Base-by-base conservation (phyloP, 495 filamentous ascomycete species). In the Penicillium tannophilum region DNA sequence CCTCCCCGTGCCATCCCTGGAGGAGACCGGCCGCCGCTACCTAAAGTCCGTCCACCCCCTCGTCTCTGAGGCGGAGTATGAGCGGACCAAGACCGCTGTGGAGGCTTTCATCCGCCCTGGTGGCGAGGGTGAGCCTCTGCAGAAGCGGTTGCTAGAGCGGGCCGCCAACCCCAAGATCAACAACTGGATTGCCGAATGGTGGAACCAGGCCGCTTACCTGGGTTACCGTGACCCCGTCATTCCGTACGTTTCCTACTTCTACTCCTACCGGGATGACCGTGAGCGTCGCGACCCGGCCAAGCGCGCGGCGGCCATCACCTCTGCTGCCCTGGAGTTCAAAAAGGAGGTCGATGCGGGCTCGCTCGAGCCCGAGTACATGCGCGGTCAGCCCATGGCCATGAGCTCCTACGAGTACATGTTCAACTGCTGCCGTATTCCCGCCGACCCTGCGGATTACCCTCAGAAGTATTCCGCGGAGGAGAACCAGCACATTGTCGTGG, bases 201-300 rank as follows among this genome's bases (percentile, higher is more conserved):
- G 95, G 95, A 96, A 97, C 75, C 82, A 93, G 55, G 83, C 84
- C 3, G 93, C 94, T 41, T 99, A 99, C 76, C 83, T 99, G 54
- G 82, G 70, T 57, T 97, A 97, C 80, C 90, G 93, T 58, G 95
- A 97, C 74, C 95, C 95, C 36, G 90, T 99, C 28, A 90, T 98
- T 30, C 95, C 95, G 55, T 99, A 98, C 71, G 95, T 99, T 63
- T 96, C 91, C 72, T 99, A 99, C 82, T 99, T 99, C 78, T 99
- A 99, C 80, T 96, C 92, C 36, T 93, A 97, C 82, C 85, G 89
- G 54, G 95, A 99, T 72, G 95, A 99, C 72, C 87, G 92, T 51
- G 82, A 88, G 66, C 86, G 93, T 55, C 87, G 92, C 36, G 82
- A 96, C 77, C 95, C 94, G 4, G 89, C 88, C 56, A 93, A 94